These are phyloP conservation scores for Termitomyces sp. DNA, from an alignment of 768 basidiomycete species.

Conservation along the genomic window DNA sequence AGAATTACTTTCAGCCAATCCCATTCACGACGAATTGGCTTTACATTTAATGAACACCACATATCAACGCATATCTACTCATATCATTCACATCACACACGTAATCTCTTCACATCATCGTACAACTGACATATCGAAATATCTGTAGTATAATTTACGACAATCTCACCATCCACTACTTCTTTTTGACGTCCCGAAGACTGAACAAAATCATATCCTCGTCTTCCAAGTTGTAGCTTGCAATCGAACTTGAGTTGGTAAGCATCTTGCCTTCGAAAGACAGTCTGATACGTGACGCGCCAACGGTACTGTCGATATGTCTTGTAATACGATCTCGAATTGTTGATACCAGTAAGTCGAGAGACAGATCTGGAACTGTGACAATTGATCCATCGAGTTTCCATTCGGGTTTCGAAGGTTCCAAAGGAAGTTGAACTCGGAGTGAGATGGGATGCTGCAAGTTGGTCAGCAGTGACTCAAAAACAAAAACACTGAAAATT, in stretches of 20 bases:
- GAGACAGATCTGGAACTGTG: conserved; percentile 76
- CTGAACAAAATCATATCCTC: conserved; percentile 81
- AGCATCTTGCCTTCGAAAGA: conserved; percentile 83
- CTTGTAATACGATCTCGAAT: conserved; percentile 86
- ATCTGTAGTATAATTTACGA: conserved; percentile 8
- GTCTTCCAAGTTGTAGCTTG: conserved; percentile 86
- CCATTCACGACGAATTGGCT: neutral
- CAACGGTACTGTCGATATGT: conserved; percentile 72
- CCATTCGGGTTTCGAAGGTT: conserved; percentile 87
- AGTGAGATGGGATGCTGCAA: conserved; percentile 81
- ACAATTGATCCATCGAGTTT: conserved; percentile 82
- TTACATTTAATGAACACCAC: neutral
- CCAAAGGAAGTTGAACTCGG: conserved; percentile 76
- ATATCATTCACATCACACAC: neutral
- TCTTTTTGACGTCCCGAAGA: conserved; percentile 69
- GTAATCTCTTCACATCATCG: neutral
- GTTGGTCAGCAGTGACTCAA: neutral
- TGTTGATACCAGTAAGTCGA: conserved; percentile 82
- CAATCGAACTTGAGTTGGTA: conserved; percentile 82
- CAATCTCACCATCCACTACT: conserved; percentile 25
- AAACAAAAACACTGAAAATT: neutral
- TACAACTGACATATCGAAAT: conserved; percentile 1
- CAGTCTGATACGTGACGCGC: conserved; percentile 77
- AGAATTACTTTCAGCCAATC: neutral
- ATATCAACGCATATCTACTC: neutral